These are phyloP conservation scores for Saururus chinensis DNA, from an alignment of 164 flowering plant genomes.

Conservation along the genomic window DNA sequence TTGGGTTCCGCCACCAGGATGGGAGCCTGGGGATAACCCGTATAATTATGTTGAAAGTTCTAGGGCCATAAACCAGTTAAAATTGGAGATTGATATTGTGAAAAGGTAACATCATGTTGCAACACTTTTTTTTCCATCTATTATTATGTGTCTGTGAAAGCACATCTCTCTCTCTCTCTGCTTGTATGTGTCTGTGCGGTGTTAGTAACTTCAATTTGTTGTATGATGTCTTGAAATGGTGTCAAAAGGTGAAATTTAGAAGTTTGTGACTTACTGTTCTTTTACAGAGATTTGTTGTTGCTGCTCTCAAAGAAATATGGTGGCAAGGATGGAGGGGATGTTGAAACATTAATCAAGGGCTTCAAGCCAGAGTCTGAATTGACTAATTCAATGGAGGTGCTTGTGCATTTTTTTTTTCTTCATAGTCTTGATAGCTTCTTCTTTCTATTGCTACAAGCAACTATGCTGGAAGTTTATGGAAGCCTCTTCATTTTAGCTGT, in stretches of 20 bases:
- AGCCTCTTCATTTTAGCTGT: neutral
- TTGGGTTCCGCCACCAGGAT: conserved; percentile 81
- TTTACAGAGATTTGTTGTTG: neutral
- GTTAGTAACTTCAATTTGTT: no score
- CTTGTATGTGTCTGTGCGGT: no score
- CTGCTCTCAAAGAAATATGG: neutral
- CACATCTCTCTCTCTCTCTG: neutral
- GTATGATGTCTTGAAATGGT: no score
- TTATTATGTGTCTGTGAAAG: neutral
- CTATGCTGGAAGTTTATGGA: neutral
- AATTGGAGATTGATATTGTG: neutral
- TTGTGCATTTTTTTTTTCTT: neutral
- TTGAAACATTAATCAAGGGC: neutral
- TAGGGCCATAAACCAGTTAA: neutral
- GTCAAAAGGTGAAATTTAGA: neutral
- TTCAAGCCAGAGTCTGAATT: neutral
- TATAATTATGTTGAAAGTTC: neutral
- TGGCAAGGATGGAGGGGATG: neutral
- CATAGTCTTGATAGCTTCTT: neutral
- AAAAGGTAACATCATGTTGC: neutral
- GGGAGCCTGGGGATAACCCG: conserved; percentile 66
- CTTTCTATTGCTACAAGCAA: neutral
- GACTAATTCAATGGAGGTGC: neutral
- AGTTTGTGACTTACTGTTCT: neutral
- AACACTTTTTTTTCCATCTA: neutral